Evolutionary conservation across 768 basidiomycete species (phyloP).

Genomic region (Suillus brevipes): DNA sequence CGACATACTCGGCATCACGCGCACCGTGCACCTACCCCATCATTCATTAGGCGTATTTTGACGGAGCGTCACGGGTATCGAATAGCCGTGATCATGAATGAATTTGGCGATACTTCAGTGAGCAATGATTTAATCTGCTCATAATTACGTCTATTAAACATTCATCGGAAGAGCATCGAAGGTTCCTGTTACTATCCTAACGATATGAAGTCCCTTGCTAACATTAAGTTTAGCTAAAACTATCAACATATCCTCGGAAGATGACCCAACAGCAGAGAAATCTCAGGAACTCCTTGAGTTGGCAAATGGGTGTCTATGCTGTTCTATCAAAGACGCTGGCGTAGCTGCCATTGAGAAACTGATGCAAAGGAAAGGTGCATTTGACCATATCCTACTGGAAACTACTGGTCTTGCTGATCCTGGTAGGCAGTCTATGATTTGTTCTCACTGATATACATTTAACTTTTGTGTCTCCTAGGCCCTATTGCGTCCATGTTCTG

Average conservation of each 20-base stretch:
- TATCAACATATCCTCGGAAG: constrained; percentile 74
- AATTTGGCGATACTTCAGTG: constrained; percentile 94
- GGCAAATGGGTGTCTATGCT: constrained; percentile 97
- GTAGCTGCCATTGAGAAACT: constrained; percentile 92
- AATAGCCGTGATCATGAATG: constrained; percentile 98
- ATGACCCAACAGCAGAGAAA: constrained; percentile 60
- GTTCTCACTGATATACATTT: neutral
- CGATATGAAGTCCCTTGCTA: constrained; percentile 3
- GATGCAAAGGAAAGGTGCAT: constrained; percentile 81
- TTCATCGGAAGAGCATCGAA: constrained; percentile 77
- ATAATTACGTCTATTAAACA: constrained; percentile 9
- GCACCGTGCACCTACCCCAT: neutral
- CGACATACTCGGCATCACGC: constrained; percentile 7
- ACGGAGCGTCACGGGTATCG: constrained; percentile 93
- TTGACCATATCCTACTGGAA: constrained; percentile 95
- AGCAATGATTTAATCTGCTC: constrained; percentile 27
- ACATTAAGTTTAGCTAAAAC: constrained; percentile 61
- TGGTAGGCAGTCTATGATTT: constrained; percentile 43
- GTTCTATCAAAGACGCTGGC: constrained; percentile 93
- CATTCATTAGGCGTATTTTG: constrained; percentile 69
- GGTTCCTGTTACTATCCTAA: constrained; percentile 44
- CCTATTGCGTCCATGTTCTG: constrained; percentile 87
- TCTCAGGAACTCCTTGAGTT: constrained; percentile 90
- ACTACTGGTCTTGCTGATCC: constrained; percentile 97
- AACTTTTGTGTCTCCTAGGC: constrained; percentile 41